Evolutionary conservation across 2,329 filamentous ascomycete genomes (phyloP).

Genomic region (Aspergillus ibericus): DNA sequence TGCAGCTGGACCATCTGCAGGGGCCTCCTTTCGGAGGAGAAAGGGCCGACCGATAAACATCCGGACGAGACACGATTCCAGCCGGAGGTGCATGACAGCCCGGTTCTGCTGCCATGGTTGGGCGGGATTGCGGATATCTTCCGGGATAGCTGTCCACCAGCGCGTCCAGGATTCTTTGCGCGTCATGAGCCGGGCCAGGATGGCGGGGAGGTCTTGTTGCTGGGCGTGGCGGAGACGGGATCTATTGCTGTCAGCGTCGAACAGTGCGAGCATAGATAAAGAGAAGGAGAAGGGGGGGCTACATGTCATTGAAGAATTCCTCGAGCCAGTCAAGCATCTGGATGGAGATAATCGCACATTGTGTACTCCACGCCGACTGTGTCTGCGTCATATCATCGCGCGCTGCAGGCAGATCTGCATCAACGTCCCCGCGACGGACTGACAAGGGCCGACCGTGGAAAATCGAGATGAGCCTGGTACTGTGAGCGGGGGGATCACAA

Average conservation of each 20-base stretch:
- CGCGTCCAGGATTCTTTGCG: conserved; percentile 8
- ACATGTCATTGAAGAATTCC: conserved; percentile 25
- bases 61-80: conserved; percentile 51
- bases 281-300: not conserved
- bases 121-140: not conserved
- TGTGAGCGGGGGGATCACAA: no score
- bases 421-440: conserved; percentile 51
- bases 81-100: conserved; percentile 26
- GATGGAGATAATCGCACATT: conserved; percentile 39
- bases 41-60: conserved; percentile 54
- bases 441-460: conserved; percentile 54
- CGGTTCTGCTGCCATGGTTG: conserved; percentile 11
- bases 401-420: conserved; percentile 46
- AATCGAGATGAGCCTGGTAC: conserved; percentile 49
- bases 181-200: conserved; percentile 11
- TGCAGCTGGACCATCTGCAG: not conserved
- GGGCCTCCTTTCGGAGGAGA: conserved; percentile 33
- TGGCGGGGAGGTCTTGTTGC: conserved; percentile 9
- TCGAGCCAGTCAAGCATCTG: conserved; percentile 21
- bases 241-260: conserved; percentile 12
- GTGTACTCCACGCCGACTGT: conserved; percentile 34
- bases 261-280: fast-evolving
- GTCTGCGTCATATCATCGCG: conserved; percentile 1
- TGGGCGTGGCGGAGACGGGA: conserved; percentile 15
- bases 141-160: conserved; percentile 18